phyloP scores from a whole-genome alignment of 1,139 yeast species.

The Geotrichum citri-aurantii region DNA sequence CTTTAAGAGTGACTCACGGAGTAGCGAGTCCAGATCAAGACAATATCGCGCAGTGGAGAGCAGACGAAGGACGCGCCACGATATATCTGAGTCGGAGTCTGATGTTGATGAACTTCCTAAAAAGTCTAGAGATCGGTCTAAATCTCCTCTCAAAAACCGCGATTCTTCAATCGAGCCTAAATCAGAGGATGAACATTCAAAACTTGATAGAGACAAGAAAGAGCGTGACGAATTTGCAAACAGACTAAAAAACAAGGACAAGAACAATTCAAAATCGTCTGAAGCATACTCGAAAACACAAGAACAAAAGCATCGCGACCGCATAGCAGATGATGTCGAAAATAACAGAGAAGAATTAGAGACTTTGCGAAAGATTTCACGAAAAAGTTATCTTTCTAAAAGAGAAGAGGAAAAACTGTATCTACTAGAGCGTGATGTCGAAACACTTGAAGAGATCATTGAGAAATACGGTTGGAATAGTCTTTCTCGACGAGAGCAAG shows the following conservation, averaged over 20 bases:
- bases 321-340: conserved; percentile 25
- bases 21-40: background rate
- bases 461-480: conserved; percentile 46
- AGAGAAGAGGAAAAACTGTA: conserved; percentile 45
- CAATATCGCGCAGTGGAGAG: background rate
- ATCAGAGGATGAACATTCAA: conserved; percentile 19
- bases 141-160: background rate
- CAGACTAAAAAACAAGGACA: conserved; percentile 28
- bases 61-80: background rate
- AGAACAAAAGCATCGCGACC: conserved; percentile 20
- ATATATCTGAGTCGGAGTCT: conserved; percentile 7
- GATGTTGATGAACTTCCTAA: conserved; percentile 9
- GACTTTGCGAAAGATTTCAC: conserved; percentile 42
- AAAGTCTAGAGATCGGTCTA: background rate
- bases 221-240: conserved; percentile 35
- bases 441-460: conserved; percentile 45
- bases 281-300: conserved; percentile 9
- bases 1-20: background rate
- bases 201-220: conserved; percentile 24
- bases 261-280: conserved; percentile 12
- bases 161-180: conserved; percentile 7
- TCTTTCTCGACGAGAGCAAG: conserved; percentile 45
- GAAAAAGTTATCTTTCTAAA: conserved; percentile 45
- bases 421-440: conserved; percentile 46
- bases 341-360: conserved; percentile 27